phyloP scores from a whole-genome alignment of 768 basidiomycete species.

The Suillus subluteus region DNA sequence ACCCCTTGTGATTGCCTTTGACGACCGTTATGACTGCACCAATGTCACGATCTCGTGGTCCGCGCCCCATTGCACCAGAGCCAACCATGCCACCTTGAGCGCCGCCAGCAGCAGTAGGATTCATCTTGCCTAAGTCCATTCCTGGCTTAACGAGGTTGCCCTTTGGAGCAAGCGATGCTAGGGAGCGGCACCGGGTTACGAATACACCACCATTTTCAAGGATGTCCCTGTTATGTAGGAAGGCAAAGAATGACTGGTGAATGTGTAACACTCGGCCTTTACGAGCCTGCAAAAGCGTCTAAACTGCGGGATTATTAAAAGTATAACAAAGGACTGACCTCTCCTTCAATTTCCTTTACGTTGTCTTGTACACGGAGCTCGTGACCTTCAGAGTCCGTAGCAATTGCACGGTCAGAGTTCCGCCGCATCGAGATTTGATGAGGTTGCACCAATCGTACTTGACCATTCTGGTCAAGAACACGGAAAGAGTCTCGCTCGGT shows the following conservation, averaged over 20 bases:
- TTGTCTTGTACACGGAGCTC: conserved; percentile 88
- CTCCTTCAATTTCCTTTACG: conserved; percentile 89
- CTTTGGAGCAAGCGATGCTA: conserved; percentile 87
- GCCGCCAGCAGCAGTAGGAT: conserved; percentile 66
- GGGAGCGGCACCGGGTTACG: conserved; percentile 82
- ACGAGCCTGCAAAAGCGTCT: conserved; percentile 53
- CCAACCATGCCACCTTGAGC: conserved; percentile 79
- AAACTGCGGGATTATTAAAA: conserved; percentile 6
- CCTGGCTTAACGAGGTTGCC: conserved; percentile 67
- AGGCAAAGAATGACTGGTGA: conserved; percentile 92
- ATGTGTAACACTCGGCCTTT: conserved; percentile 93
- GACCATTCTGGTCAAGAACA: conserved; percentile 92
- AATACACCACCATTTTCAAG: conserved; percentile 93
- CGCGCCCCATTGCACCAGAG: conserved; percentile 76
- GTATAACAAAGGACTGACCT: conserved; percentile 51
- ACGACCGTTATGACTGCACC: conserved; percentile 79
- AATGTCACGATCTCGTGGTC: conserved; percentile 81
- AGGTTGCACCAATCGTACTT: conserved; percentile 86
- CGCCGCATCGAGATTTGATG: conserved; percentile 94
- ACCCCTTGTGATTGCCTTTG: conserved; percentile 90
- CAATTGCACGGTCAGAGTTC: conserved; percentile 80
- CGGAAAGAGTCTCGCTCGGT: conserved; percentile 96
- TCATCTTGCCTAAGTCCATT: conserved; percentile 89
- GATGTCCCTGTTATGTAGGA: conserved; percentile 91
- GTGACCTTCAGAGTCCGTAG: conserved; percentile 86